Base-by-base conservation (phyloP, 2,329 filamentous ascomycete genomes). In the Xylaria sp. region DNA sequence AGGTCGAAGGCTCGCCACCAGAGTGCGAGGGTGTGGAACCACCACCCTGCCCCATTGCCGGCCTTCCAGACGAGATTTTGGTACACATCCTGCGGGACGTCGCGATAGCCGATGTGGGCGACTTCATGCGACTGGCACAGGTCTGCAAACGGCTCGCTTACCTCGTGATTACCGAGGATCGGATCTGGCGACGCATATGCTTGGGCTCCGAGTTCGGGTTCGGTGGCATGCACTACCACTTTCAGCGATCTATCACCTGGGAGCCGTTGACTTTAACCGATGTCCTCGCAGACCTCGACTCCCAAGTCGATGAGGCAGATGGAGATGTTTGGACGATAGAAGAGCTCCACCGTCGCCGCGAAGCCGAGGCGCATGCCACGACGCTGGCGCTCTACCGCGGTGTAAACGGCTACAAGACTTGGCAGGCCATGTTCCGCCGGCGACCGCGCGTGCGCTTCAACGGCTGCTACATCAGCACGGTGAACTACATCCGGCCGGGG, bases 381-480 rank as follows among this genome's bases (percentile, higher is more conserved):
- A 86, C 85, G 0, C 72, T 79, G 20, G 77, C 81, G 2, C 80
- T 88, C 39, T 78, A 84, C 25, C 80, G 81, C 1, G 77, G 71
- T 3, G 75, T 81, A 0, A 31, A 51, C 12, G 63, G 59, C 3
- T 90, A 89, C 75, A 76, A 81, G 2, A 86, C 87, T 1, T 91
- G 89, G 88, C 83, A 87, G 76, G 81, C 83, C 63, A 93, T 97
- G 84, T 97, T 97, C 83, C 92, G 92, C 48, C 84, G 85, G 5
- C 91, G 94, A 15, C 95, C 96, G 2, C 91, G 96, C 52, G 87
- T 98, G 69, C 93, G 96, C 67, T 99, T 97, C 85, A 96, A 96
- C 76, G 96, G 96, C 31, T 92, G 94, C 81, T 99, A 99, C 83
- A 98, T 99, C 80, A 93, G 90, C 80, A 98, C 95, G 0, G 94